Evolutionary conservation across 2,329 filamentous ascomycete genomes (phyloP), one percentile per base, ranked within the genome.

Genomic region (Aspergillus spinulosporus): DNA sequence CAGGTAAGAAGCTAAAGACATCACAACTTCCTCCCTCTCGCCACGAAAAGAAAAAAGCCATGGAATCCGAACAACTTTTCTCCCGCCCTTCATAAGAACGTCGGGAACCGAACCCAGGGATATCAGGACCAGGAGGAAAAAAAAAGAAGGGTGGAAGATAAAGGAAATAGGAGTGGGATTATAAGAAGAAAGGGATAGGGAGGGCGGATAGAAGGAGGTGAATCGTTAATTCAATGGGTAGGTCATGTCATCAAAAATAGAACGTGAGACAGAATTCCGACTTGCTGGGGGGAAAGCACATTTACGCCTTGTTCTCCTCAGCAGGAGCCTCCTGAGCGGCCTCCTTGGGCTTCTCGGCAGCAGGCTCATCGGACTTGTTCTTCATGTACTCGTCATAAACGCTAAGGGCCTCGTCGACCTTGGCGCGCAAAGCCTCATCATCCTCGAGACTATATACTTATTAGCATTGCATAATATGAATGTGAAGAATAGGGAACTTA

Each of bases 351-450:
- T 80, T 68, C 59, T 81, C 79, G 51, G 57, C 64, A 58, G 70
- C 52, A 54, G 71, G 62, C 59, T 75, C 75, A 52, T 79, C 76
- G 51, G 68, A 73, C 75, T 94, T 90, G 72, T 85, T 86, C 87
- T 97, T 97, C 80, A 97, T 88, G 77, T 99, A 99, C 78, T 99
- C 94, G 72, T 99, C 92, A 76, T 97, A 99, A 68, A 99, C 94
- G 66, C 85, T 90, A 73, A 99, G 88, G 65, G 94, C 94, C 82
- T 99, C 94, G 59, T 96, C 91, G 59, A 99, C 94, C 88, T 99
- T 99, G 76, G 88, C 85, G 74, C 91, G 90, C 58, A 99, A 88
- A 73, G 92, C 90, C 67, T 81, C 79, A 47, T 97, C 92, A 71
- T 97, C 92, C 73, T 93, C 90, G 65, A 96, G 91, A 63, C 92